Evolutionary conservation across 192 early-diverging fungal species (phyloP), one percentile per base, ranked within the genome.

Genomic region (Gaertneriomyces semiglobifer): DNA sequence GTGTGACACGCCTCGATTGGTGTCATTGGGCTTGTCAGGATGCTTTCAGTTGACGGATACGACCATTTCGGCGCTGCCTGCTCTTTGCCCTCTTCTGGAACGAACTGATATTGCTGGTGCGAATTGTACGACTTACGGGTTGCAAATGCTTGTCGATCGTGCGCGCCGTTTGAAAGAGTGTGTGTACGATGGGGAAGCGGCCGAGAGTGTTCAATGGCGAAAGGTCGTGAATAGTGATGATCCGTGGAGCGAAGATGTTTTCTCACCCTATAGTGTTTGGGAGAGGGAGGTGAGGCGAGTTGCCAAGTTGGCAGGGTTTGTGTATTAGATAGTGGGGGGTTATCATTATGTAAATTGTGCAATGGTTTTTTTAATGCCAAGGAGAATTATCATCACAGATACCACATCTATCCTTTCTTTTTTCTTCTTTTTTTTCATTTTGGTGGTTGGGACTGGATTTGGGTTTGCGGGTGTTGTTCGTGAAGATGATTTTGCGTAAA

Each of bases 31-130:
- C 7, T 50, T 72, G 33, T 61, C 63, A 25, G 66, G 62, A 7
- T 63, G 60, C 69, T n/a, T 33, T 48, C 65, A 61, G 43, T 20
- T 72, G 5, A 72, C 66, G 10, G 71, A 72, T 66, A 14, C 10
- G 11, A 61, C 62, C 3, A n/a, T 72, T n/a, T n/a, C 43, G n/a
- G 58, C 50, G 8, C 58, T 72, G 6, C 69, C 71, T 3, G 56
- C 14, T 7, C 66, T 70, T 7, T 72, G 71, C 62, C 71, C 71
- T 7, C 9, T 46, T 8, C 50, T 72, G 43, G 71, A 72, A 61
- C 63, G 71, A 39, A n/a, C 70, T 12, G 71, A 72, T 51, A 72
- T 72, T 38, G 71, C 53, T 41, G 69, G 69, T 8, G 60, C 64
- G 50, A 16, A n/a, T 33, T 64, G 60, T 52, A 63, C 61, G 10